These are phyloP conservation scores for Moringa oleifera DNA, from an alignment of 345 rosid species.

Conservation along the genomic window DNA sequence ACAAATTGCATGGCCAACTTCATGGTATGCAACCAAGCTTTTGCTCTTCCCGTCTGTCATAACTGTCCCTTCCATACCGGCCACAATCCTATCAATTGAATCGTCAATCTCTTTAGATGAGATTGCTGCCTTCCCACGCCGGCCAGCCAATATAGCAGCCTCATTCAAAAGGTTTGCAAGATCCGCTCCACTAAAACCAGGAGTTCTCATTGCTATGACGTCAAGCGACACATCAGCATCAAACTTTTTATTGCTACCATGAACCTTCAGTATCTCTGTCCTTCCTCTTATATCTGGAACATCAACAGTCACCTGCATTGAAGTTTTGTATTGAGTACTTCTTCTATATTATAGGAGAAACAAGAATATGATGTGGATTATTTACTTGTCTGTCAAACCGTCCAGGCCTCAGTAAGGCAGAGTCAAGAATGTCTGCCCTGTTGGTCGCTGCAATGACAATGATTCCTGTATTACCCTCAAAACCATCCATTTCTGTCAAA, in stretches of 20 bases:
- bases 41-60: conserved; percentile 98
- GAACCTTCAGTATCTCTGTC: conserved; percentile 90
- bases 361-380: neutral
- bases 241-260: conserved; percentile 82
- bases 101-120: conserved; percentile 95
- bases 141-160: conserved; percentile 94
- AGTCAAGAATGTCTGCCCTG: conserved; percentile 89
- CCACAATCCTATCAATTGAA: conserved; percentile 95
- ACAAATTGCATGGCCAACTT: conserved; percentile 94
- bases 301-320: conserved; percentile 75
- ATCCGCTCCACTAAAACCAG: conserved; percentile 98
- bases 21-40: conserved; percentile 95
- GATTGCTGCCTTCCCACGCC: conserved; percentile 75
- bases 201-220: conserved; percentile 93
- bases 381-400: conserved; percentile 92
- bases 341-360: neutral
- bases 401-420: conserved; percentile 91
- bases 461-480: conserved; percentile 92
- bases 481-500: conserved; percentile 97
- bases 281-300: conserved; percentile 91
- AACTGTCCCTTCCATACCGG: conserved; percentile 99
- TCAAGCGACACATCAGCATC: conserved; percentile 85
- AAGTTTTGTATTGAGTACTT: conserved; percentile 17
- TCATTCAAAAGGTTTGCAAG: conserved; percentile 94
- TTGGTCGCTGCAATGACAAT: conserved; percentile 94